Evolutionary conservation across 2,329 filamentous ascomycete species (phyloP).

Genomic region (Neonectria magnoliae): DNA sequence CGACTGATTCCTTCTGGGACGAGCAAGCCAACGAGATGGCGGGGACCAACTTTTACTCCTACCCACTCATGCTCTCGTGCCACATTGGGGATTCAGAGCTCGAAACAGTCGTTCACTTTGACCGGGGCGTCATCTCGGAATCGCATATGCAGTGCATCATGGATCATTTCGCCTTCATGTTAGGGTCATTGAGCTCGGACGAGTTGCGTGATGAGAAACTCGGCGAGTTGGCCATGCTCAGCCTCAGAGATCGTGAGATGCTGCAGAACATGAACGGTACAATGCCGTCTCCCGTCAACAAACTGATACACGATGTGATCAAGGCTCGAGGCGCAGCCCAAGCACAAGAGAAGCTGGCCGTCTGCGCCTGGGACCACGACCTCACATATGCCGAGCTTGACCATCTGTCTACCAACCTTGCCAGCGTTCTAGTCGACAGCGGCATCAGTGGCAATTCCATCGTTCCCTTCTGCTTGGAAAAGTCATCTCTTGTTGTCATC

Average conservation of each 20-base stretch:
- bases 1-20: conserved; percentile 26
- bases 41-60: conserved; percentile 39
- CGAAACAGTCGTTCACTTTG: conserved; percentile 37
- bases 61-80: conserved; percentile 38
- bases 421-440: neutral
- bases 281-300: neutral
- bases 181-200: conserved; percentile 5
- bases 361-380: conserved; percentile 54
- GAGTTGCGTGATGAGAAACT: conserved; percentile 1
- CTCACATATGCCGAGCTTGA: conserved; percentile 53
- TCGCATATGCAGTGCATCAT: conserved; percentile 30
- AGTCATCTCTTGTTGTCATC: conserved; percentile 39
- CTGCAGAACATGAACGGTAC: conserved; percentile 10
- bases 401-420: neutral
- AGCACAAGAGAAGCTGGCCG: conserved; percentile 13
- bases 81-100: conserved; percentile 27
- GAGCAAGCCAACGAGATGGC: conserved; percentile 37
- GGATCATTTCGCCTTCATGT: conserved; percentile 31
- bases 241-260: neutral
- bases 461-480: conserved; percentile 40
- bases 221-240: conserved; percentile 9
- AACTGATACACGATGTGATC: conserved; percentile 22
- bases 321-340: neutral
- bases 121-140: conserved; percentile 17
- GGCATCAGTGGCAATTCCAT: neutral